Evolutionary conservation across 495 filamentous ascomycete species (phyloP).

Genomic region (Neurospora sp.): DNA sequence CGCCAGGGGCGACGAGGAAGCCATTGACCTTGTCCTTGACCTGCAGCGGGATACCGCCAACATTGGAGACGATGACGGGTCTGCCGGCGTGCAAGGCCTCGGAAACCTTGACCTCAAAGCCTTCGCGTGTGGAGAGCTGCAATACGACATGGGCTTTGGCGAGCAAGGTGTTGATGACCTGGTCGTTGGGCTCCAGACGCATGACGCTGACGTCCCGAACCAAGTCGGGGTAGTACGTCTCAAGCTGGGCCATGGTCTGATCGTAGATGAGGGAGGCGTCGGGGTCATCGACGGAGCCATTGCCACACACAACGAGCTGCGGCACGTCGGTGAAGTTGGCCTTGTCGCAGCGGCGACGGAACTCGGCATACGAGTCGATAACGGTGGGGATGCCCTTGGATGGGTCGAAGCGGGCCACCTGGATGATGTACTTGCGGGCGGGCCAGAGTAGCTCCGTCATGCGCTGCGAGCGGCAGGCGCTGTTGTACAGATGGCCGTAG

Average conservation of each 20-base stretch:
- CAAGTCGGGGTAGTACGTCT: constrained; percentile 41
- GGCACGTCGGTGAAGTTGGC: constrained; percentile 42
- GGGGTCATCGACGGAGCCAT: constrained; percentile 79
- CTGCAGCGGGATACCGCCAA: constrained; percentile 77
- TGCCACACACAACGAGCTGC: constrained; percentile 67
- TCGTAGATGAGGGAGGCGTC: constrained; percentile 69
- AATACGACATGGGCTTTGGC: constrained; percentile 62
- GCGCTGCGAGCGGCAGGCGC: constrained; percentile 46
- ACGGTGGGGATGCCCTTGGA: constrained; percentile 79
- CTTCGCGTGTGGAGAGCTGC: constrained; percentile 75
- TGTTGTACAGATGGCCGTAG: constrained; percentile 68
- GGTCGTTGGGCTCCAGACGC: constrained; percentile 69
- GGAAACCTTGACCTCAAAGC: constrained; percentile 85
- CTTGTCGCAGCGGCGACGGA: constrained; percentile 49
- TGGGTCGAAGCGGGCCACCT: constrained; percentile 81
- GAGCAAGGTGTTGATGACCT: constrained; percentile 72
- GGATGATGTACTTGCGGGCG: constrained; percentile 65
- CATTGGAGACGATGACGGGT: constrained; percentile 68
- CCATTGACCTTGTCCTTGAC: constrained; percentile 64
- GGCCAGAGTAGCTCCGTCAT: constrained; percentile 61
- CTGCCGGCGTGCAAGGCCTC: constrained; percentile 80
- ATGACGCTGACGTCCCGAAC: constrained; percentile 58
- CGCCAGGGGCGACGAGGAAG: constrained; percentile 65
- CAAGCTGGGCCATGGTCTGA: constrained; percentile 54
- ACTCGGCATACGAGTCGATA: constrained; percentile 65